phyloP scores from a whole-genome alignment of 306 rosid genomes.

The Sophora flavescens region DNA sequence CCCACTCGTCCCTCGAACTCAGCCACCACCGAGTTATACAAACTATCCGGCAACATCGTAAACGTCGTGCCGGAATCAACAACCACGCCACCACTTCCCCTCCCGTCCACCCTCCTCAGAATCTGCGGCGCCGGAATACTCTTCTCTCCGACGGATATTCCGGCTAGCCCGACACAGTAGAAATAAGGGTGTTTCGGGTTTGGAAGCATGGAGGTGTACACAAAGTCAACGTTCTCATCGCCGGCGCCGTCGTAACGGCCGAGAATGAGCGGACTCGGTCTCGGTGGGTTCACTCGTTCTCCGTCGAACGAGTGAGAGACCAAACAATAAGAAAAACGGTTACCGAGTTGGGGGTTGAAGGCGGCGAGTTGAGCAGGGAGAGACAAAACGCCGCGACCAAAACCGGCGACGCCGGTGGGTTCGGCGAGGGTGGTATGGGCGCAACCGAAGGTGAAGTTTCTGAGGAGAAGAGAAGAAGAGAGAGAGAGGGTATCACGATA shows the following conservation, averaged over 20 bases:
- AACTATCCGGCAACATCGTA: conserved; percentile 80
- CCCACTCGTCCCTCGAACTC: conserved; percentile 77
- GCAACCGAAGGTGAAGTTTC: conserved; percentile 88
- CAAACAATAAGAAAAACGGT: conserved; percentile 85
- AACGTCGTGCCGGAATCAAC: conserved; percentile 96
- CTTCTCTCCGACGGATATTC: conserved; percentile 69
- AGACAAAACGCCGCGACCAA: conserved; percentile 82
- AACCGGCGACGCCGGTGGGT: conserved; percentile 94
- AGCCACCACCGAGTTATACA: conserved; percentile 68
- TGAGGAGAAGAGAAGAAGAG: conserved; percentile 61
- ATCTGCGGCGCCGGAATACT: conserved; percentile 68
- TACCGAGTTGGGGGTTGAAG: conserved; percentile 74
- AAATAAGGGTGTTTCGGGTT: conserved; percentile 90
- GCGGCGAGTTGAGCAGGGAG: conserved; percentile 79
- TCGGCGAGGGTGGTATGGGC: conserved; percentile 89
- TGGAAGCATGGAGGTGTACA: conserved; percentile 75
- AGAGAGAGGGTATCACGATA: conserved; percentile 57
- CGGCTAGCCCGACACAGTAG: conserved; percentile 77
- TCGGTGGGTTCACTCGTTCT: conserved; percentile 68
- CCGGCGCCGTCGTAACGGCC: conserved; percentile 53
- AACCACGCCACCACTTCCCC: conserved; percentile 81
- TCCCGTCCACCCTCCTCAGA: conserved; percentile 58
- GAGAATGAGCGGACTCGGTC: conserved; percentile 92
- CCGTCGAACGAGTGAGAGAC: conserved; percentile 83
- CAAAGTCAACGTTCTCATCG: conserved; percentile 46